A percentile compares a stretch with the other conserved stretches of the same genome.
Evolutionary conservation across 192 early-diverging fungal genomes (phyloP).

Genomic region (Globomyces pollinis-pini): DNA sequence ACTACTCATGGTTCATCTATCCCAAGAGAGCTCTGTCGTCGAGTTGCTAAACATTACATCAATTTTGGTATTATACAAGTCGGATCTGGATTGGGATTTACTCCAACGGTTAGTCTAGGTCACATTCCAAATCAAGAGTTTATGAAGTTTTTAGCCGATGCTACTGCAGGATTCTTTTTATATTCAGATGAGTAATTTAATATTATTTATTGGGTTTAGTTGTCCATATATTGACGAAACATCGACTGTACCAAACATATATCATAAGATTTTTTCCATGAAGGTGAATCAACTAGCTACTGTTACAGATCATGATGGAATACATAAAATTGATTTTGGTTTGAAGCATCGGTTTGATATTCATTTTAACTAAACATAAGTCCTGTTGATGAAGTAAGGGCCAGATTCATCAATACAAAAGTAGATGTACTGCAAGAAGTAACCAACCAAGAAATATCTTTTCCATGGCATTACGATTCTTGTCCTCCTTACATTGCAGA

Average conservation of each 20-base stretch:
- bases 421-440: conserved; percentile 14
- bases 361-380: neutral
- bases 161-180: conserved; percentile 34
- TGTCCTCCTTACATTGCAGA: conserved; percentile 35
- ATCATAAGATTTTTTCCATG: conserved; percentile 35
- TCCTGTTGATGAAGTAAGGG: conserved; percentile 36
- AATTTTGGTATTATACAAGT: conserved; percentile 41
- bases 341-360: neutral
- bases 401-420: conserved; percentile 24
- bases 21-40: conserved; percentile 28
- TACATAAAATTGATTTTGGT: too few relatives aligned
- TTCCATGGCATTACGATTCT: conserved; percentile 37
- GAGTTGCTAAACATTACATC: conserved; percentile 20
- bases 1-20: conserved; percentile 7
- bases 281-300: conserved; percentile 19
- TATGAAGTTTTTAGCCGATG: conserved; percentile 34
- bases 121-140: conserved; percentile 46
- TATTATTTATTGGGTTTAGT: too few relatives aligned
- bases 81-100: conserved; percentile 36
- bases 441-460: conserved; percentile 28
- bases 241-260: conserved; percentile 34
- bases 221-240: conserved; percentile 33
- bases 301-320: conserved; percentile 4
- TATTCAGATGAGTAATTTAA: too few relatives aligned
- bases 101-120: conserved; percentile 37